Evolutionary conservation across 225 moss, liverwort and hornwort genomes (phyloP), one percentile per base, ranked within the genome.

Genomic region (Straminergon stramineum): DNA sequence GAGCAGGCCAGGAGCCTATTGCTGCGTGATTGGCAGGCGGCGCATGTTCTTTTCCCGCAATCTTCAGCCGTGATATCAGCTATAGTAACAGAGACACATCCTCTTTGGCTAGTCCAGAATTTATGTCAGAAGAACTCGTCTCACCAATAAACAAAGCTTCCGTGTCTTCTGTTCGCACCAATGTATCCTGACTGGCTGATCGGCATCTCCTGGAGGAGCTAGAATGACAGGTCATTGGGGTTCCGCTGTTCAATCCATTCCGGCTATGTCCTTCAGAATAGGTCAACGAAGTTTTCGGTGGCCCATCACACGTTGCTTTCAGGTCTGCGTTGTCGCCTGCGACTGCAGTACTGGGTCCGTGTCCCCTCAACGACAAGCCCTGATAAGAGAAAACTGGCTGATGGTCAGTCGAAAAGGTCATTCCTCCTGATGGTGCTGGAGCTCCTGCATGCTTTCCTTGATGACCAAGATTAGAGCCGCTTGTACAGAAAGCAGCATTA

Each of bases 11-110:
- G 61, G 75, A 76, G 58, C 63, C 79, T 84, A 84, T 58, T 84
- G 87, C 78, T 74, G 73, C 56, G 52, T 87, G 86, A 88, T 82
- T 79, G 45, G 67, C 67, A 84, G 84, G 85, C 87, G 88, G 87
- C 56, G 89, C 53, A 37, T 90, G 84, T 32, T 91, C 92, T 63
- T 86, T 84, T 60, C 88, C 92, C 21, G 91, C 91, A 83, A 91
- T 92, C 78, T 88, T 93, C 67, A 95, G 69, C 31, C 91, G 90
- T 55, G 91, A 91, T 91, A 95, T 81, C 26, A 95, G 83, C 52
- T 95, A 92, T n/a, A 91, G 89, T 87, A 95, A 85, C 75, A 93
- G 81, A 53, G 67, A 88, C 67, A 93, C 91, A 71, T 95, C 95
- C 77, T 95, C 93, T 77, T 89, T 88, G 70, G 95, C 91, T 26